Base-by-base conservation (phyloP, 345 rosid species). In the Syzygium aromaticum region DNA sequence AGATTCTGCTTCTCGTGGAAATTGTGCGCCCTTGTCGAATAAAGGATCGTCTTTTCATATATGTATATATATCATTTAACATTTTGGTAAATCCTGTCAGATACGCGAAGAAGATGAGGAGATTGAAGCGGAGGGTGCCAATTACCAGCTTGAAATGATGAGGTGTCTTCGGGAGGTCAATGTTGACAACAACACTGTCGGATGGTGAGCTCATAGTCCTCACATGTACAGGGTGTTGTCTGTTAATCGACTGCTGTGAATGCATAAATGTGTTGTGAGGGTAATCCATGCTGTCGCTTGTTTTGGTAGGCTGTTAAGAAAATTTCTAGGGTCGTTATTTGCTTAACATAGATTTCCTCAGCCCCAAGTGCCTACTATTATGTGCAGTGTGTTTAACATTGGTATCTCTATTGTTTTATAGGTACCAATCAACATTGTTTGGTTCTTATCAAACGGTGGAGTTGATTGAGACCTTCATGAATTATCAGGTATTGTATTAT, bases 141-240 rank as follows among this genome's bases (percentile, higher is more conserved):
- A 96, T 89, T 98, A 98, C 90, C 99, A 98, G 94, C 99, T 98
- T 91, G 99, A 98, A 84, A 96, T 98, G 99, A 98, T 98, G 99
- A 93, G 98, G 90, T 98, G 99, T 88, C 89, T 98, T 86, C 93
- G 99, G 88, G 99, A 98, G 93, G 99, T 98, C 87, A 98, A 98
- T 88, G 99, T 98, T 54, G 99, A 98, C 90, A 98, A 98, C 89
- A 98, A 98, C 90, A 98, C 99, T 11, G 99, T 98, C 84, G 99
- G 99, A 63, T 98, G 99, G 99, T 96, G 89, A 87, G 91, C 64
- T 86, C 38, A 38, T 38, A 22, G 86, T 19, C 64, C 54, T 57
- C 64, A 6, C 1, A 84, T 84, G 15, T 30, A 5, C 27, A 2
- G 82, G 6, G 82, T 73, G 0, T 38, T 73, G 80, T 73, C 27